Percentiles rank a stretch among this genome's conserved stretches.
phyloP scores from a whole-genome alignment of 257 asterid species.

The Solanum chiquidenum region DNA sequence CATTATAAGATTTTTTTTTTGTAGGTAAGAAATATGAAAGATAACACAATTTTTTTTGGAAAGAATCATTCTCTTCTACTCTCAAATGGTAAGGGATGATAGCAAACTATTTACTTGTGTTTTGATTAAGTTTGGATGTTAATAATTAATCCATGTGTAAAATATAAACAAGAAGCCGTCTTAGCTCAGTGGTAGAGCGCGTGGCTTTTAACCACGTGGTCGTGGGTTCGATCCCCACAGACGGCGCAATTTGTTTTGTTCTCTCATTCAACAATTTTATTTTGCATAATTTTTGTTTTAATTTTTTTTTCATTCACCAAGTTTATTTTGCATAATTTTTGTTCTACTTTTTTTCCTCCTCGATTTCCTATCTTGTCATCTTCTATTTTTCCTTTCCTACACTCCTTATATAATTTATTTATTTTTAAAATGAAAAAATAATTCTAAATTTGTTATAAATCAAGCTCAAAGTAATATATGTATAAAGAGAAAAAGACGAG shows the following conservation, averaged over 20 bases:
- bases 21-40: too few relatives aligned
- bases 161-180: conserved; percentile 22
- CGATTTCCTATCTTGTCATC: not conserved
- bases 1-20: not conserved
- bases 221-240: conserved; percentile 80
- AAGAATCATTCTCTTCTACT: not conserved
- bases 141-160: too few relatives aligned
- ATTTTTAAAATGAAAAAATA: too few relatives aligned
- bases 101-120: not conserved
- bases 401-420: too few relatives aligned
- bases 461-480: too few relatives aligned
- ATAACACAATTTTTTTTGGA: too few relatives aligned
- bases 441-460: not conserved
- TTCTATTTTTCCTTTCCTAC: too few relatives aligned
- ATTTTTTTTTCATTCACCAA: not conserved
- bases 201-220: conserved; percentile 99
- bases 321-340: too few relatives aligned
- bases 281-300: not conserved
- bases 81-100: not conserved
- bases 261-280: too few relatives aligned
- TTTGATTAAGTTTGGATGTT: too few relatives aligned
- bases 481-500: too few relatives aligned
- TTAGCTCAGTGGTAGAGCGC: conserved; percentile 98
- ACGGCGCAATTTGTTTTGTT: not conserved
- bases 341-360: not conserved